A percentile compares a stretch with the other conserved stretches of the same genome.
phyloP scores from a whole-genome alignment of 2,329 filamentous ascomycete species.

The Rhynchosporium graminicola region DNA sequence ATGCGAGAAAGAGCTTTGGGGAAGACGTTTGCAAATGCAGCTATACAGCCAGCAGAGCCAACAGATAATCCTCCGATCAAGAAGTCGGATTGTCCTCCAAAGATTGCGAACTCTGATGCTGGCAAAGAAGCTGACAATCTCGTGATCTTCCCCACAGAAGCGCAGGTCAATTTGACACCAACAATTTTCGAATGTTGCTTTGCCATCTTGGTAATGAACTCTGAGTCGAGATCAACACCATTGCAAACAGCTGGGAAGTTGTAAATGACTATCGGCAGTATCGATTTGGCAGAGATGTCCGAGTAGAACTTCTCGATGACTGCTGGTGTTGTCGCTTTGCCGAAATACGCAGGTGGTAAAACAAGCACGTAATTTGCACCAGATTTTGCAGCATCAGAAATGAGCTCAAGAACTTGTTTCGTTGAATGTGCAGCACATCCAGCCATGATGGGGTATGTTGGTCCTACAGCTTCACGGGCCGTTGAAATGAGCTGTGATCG shows the following conservation, averaged over 20 bases:
- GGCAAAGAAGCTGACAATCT: constrained; percentile 49
- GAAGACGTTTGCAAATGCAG: constrained; percentile 59
- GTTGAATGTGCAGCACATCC: constrained; percentile 53
- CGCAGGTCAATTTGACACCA: constrained; percentile 58
- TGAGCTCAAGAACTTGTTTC: constrained; percentile 49
- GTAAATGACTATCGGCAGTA: constrained; percentile 52
- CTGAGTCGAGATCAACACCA: constrained; percentile 56
- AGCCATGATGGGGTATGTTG: constrained; percentile 51
- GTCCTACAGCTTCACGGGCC: constrained; percentile 48
- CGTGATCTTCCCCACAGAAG: constrained; percentile 55
- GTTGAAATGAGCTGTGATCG: constrained; percentile 46
- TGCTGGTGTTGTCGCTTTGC: constrained; percentile 49
- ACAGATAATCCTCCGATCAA: constrained; percentile 54
- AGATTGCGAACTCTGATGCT: constrained; percentile 52
- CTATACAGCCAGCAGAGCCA: constrained; percentile 56
- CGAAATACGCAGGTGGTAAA: constrained; percentile 52
- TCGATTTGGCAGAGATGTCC: constrained; percentile 45
- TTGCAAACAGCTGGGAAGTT: constrained; percentile 58
- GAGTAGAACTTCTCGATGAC: constrained; percentile 51
- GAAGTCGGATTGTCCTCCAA: constrained; percentile 61
- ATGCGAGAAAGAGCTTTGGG: constrained; percentile 52
- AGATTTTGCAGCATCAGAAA: constrained; percentile 48
- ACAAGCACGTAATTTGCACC: constrained; percentile 52
- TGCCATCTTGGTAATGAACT: constrained; percentile 50
- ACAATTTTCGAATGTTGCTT: constrained; percentile 51